Conservation (phyloP, 148 eudicot species). For the Rheum nobile region DNA sequence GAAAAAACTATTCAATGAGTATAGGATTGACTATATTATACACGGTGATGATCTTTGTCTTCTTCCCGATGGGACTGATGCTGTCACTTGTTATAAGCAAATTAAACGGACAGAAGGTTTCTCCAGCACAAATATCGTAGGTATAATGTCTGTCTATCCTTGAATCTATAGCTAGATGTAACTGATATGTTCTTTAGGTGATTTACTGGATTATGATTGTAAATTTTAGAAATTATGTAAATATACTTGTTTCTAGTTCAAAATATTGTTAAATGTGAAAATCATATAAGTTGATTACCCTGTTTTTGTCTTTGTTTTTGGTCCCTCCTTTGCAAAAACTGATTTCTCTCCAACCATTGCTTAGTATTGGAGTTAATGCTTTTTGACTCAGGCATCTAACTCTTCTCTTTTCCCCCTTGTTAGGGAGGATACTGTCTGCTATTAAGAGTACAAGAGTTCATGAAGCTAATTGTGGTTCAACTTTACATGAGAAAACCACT, state of each 20-base stretch:
- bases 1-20: slow-evolving; percentile 76
- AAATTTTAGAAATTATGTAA: too few relatives aligned
- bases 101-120: slow-evolving; percentile 98
- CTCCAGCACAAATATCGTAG: slow-evolving; percentile 97
- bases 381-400: neutral
- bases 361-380: neutral
- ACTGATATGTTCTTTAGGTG: neutral
- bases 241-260: neutral
- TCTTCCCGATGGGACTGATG: slow-evolving; percentile 96
- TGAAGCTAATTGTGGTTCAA: slow-evolving; percentile 18
- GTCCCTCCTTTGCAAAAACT: neutral
- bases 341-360: neutral
- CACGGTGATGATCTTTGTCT: slow-evolving; percentile 98
- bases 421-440: slow-evolving; percentile 78
- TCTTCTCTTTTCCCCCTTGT: neutral
- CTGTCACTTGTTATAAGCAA: slow-evolving; percentile 91
- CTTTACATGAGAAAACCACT: slow-evolving; percentile 15
- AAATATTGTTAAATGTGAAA: neutral
- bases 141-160: slow-evolving; percentile 39
- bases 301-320: neutral
- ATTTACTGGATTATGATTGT: neutral
- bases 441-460: slow-evolving; percentile 23
- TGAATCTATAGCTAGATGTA: neutral
- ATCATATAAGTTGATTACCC: neutral
- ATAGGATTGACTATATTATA: slow-evolving; percentile 82